A percentile compares a stretch with the other conserved stretches of the same genome.
Evolutionary conservation across 75 land plant species (phyloP).

Genomic region (Azolla pinnata): DNA sequence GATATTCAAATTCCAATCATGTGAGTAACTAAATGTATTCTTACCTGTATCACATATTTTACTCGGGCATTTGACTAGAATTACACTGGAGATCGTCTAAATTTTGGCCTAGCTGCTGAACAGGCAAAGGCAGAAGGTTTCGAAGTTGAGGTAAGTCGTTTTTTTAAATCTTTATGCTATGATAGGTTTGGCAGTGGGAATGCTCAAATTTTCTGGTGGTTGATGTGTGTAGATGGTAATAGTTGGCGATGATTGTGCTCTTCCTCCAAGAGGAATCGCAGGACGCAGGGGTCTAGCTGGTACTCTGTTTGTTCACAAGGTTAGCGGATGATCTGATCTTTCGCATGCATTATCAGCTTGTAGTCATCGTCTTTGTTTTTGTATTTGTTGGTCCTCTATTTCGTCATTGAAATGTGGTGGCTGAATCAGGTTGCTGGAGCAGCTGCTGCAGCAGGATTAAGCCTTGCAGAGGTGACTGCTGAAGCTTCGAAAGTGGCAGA

Average conservation of each 20-base stretch:
- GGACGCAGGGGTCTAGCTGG: slow-evolving; percentile 95
- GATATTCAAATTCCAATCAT: slow-evolving; percentile 2
- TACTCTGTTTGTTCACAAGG: slow-evolving; percentile 90
- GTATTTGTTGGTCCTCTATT: too few species aligned
- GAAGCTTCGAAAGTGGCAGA: slow-evolving; percentile 80
- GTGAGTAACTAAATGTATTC: background rate
- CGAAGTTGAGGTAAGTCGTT: slow-evolving; percentile 66
- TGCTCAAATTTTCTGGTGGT: background rate
- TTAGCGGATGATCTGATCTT: too few species aligned
- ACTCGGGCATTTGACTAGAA: slow-evolving; percentile 37
- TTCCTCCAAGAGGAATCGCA: slow-evolving; percentile 79
- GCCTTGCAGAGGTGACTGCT: slow-evolving; percentile 68
- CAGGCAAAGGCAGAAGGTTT: slow-evolving; percentile 95
- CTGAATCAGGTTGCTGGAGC: slow-evolving; percentile 84
- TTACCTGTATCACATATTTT: background rate
- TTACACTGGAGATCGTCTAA: slow-evolving; percentile 88
- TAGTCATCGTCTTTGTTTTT: too few species aligned
- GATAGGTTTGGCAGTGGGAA: background rate
- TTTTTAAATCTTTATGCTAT: background rate
- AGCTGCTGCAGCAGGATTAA: slow-evolving; percentile 77
- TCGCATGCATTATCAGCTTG: too few species aligned
- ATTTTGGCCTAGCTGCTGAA: slow-evolving; percentile 95
- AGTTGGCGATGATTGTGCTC: slow-evolving; percentile 97
- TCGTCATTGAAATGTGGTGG: background rate
- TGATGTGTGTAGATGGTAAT: slow-evolving; percentile 50